Percentiles rank a stretch among this genome's conserved stretches.
These are phyloP conservation scores for Fonsecaea nubica DNA, from an alignment of 2,329 filamentous ascomycete genomes.

Conservation along the genomic window DNA sequence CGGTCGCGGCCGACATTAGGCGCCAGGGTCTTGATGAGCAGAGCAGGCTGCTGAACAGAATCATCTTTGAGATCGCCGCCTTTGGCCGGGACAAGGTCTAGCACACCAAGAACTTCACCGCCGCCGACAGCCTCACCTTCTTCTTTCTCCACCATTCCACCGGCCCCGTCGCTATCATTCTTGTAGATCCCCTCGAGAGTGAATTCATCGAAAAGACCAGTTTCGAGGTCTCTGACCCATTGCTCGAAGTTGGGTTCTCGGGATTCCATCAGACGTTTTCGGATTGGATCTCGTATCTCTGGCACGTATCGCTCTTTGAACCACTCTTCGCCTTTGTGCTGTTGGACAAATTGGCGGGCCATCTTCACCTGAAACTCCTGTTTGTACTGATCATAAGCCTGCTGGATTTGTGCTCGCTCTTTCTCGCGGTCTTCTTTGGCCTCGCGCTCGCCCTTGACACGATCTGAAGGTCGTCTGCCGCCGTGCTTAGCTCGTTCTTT, in stretches of 20 bases:
- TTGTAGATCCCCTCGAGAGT: conserved; percentile 93
- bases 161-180: conserved; percentile 84
- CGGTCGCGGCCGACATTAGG: conserved; percentile 94
- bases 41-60: conserved; percentile 82
- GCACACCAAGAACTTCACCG: conserved; percentile 90
- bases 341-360: conserved; percentile 86
- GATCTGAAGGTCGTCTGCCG: conserved; percentile 60
- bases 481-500: conserved; percentile 67
- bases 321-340: conserved; percentile 96
- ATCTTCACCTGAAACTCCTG: conserved; percentile 72
- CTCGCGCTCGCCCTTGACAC: conserved; percentile 67
- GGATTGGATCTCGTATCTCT: conserved; percentile 77
- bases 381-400: conserved; percentile 70
- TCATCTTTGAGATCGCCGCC: conserved; percentile 90
- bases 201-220: conserved; percentile 89
- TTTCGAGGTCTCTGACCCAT: conserved; percentile 87
- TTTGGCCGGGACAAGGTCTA: conserved; percentile 82
- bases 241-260: conserved; percentile 79
- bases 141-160: conserved; percentile 88
- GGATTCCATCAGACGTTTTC: conserved; percentile 77
- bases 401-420: conserved; percentile 68
- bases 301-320: conserved; percentile 94
- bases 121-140: conserved; percentile 91
- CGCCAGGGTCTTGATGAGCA: conserved; percentile 97
- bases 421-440: conserved; percentile 67